Evolutionary conservation across 768 basidiomycete species (phyloP).

Genomic region (Dacryopinax primogenitus): DNA sequence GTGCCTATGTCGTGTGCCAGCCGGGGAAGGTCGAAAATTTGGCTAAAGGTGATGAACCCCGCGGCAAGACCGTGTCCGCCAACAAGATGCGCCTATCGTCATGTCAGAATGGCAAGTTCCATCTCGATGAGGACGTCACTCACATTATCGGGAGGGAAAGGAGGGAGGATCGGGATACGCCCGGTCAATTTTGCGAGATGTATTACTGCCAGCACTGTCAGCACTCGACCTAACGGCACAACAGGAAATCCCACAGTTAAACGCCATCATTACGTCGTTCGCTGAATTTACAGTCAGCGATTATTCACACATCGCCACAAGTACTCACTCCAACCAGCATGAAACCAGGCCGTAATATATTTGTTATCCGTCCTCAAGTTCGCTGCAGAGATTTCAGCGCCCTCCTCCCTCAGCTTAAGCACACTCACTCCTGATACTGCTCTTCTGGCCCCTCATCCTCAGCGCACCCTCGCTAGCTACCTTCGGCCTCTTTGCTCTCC

Average conservation of each 20-base stretch:
- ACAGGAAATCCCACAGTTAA: slow-evolving; percentile 12
- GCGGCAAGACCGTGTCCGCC: slow-evolving; percentile 17
- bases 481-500: background rate
- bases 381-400: background rate
- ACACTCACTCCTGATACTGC: background rate
- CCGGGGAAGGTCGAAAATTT: slow-evolving; percentile 16
- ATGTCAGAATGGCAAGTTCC: background rate
- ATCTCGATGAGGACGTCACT: background rate
- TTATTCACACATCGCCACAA: background rate
- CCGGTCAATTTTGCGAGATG: slow-evolving; percentile 15
- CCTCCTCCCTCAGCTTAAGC: background rate
- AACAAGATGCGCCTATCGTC: slow-evolving; percentile 11
- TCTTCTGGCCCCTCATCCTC: slow-evolving; percentile 6
- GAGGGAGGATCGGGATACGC: slow-evolving; percentile 17
- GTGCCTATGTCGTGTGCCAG: slow-evolving; percentile 12
- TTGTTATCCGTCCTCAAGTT: slow-evolving; percentile 4
- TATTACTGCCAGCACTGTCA: slow-evolving; percentile 10
- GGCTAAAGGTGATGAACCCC: slow-evolving; percentile 14
- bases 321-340: background rate
- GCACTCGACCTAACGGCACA: background rate
- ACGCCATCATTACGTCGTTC: slow-evolving; percentile 19
- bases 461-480: background rate
- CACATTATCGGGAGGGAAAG: slow-evolving; percentile 16
- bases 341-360: slow-evolving; percentile 4
- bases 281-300: slow-evolving; percentile 7